These are phyloP conservation scores for Podaxis sp. DNA, from an alignment of 768 basidiomycete genomes.

Conservation along the genomic window DNA sequence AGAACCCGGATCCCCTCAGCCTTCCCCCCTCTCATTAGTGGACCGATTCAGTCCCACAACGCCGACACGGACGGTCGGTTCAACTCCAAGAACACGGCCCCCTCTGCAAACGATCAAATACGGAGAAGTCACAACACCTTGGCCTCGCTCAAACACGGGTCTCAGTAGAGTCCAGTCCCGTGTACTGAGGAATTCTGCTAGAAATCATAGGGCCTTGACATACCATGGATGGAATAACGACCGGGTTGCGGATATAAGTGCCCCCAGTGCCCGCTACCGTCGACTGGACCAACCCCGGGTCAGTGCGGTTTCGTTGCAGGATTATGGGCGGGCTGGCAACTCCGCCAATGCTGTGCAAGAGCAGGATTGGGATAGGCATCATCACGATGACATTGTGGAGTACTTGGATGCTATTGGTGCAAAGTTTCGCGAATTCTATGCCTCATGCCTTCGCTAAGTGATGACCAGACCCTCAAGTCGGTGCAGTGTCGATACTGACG, in stretches of 20 bases:
- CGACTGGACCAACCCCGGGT: neutral
- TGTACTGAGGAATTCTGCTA: conserved; percentile 6
- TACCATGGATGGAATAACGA: neutral
- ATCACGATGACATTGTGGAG: conserved; percentile 79
- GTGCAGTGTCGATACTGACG: conserved; percentile 68
- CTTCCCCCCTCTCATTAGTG: neutral
- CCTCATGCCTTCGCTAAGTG: conserved; percentile 4
- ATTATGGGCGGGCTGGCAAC: neutral
- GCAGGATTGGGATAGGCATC: conserved; percentile 29
- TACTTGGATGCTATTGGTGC: conserved; percentile 77
- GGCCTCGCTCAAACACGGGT: neutral
- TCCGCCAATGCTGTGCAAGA: neutral
- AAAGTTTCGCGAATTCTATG: conserved; percentile 10
- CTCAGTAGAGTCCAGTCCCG: conserved; percentile 9
- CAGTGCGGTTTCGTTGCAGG: neutral
- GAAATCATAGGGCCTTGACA: neutral
- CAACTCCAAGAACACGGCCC: neutral
- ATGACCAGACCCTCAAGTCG: conserved; percentile 61
- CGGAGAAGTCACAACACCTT: neutral
- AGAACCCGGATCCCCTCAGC: neutral
- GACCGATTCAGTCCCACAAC: neutral
- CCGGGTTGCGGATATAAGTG: conserved; percentile 1
- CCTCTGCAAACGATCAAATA: neutral
- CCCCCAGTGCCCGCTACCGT: neutral
- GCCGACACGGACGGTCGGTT: neutral